phyloP scores from a whole-genome alignment of 345 rosid species.

The Alliaria petiolata region DNA sequence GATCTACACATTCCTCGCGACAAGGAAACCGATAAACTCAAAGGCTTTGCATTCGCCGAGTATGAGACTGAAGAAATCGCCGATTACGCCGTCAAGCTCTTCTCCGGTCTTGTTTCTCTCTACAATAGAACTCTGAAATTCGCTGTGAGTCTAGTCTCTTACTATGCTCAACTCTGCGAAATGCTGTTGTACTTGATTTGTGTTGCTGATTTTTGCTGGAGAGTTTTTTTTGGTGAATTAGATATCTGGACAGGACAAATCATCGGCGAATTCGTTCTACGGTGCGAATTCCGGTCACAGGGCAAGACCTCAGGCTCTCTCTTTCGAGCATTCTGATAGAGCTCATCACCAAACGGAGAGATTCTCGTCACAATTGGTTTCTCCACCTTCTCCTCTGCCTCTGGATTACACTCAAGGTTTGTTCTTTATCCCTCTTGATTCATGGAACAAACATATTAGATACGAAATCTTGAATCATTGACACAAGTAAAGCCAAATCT shows the following conservation, averaged over 20 bases:
- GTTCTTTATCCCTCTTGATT: not conserved
- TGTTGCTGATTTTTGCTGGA: not conserved
- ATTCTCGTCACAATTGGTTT: conserved; percentile 29
- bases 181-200: not conserved
- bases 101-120: conserved; percentile 87
- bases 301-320: conserved; percentile 37
- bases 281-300: conserved; percentile 35
- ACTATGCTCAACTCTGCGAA: too few relatives aligned
- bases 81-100: conserved; percentile 86
- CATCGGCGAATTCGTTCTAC: conserved; percentile 21
- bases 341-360: conserved; percentile 36
- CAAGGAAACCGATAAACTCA: conserved; percentile 75
- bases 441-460: not conserved
- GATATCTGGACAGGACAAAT: conserved; percentile 90
- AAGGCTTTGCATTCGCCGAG: conserved; percentile 89
- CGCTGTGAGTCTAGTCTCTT: conserved; percentile 41
- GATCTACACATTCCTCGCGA: conserved; percentile 84
- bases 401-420: conserved; percentile 37
- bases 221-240: conserved; percentile 21
- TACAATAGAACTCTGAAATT: conserved; percentile 71
- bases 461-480: not conserved
- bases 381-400: conserved; percentile 33
- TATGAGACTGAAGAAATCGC: conserved; percentile 84
- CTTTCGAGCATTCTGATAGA: conserved; percentile 20
- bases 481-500: not conserved